Percentiles rank a stretch among this genome's conserved stretches.
Conservation (phyloP, 1,139 yeast genomes). For the Pneumocystis oryctolagi region DNA sequence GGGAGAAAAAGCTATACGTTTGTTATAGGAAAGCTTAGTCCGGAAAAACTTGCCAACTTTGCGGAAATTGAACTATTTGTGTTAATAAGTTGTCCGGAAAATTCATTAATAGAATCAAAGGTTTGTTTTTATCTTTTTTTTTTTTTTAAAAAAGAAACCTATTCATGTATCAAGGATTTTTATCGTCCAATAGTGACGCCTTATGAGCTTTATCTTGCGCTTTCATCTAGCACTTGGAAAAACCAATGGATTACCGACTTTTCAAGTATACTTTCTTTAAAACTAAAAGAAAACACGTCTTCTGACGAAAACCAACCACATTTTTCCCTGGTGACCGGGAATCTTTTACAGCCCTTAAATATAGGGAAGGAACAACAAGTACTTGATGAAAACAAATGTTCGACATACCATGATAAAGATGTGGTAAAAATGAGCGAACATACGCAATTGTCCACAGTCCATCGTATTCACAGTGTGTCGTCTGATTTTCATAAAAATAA, state of each 20-base stretch:
- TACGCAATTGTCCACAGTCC: not conserved
- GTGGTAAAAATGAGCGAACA: not conserved
- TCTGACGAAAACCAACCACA: conserved; percentile 41
- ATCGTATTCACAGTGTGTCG: not conserved
- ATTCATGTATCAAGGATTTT: conserved; percentile 35
- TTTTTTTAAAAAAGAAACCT: conserved; percentile 43
- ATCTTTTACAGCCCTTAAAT: not conserved
- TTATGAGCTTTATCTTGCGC: conserved; percentile 69
- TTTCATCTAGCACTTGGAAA: conserved; percentile 44
- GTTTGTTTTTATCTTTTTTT: no score
- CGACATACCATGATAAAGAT: not conserved
- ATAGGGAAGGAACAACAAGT: not conserved
- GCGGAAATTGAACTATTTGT: conserved; percentile 90
- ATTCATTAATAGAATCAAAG: conserved; percentile 48
- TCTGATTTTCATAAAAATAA: not conserved
- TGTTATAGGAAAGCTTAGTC: conserved; percentile 98
- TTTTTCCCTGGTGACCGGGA: conserved; percentile 79
- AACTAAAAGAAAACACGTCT: not conserved
- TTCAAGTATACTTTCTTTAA: conserved; percentile 30
- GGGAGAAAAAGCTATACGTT: conserved; percentile 86
- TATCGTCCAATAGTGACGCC: conserved; percentile 90
- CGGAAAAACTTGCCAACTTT: conserved; percentile 88
- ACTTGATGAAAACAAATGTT: not conserved
- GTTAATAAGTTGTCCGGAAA: conserved; percentile 83
- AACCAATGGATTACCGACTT: conserved; percentile 88